These are phyloP conservation scores for Gnetum montanum DNA, from an alignment of 75 land plant genomes.

Conservation along the genomic window DNA sequence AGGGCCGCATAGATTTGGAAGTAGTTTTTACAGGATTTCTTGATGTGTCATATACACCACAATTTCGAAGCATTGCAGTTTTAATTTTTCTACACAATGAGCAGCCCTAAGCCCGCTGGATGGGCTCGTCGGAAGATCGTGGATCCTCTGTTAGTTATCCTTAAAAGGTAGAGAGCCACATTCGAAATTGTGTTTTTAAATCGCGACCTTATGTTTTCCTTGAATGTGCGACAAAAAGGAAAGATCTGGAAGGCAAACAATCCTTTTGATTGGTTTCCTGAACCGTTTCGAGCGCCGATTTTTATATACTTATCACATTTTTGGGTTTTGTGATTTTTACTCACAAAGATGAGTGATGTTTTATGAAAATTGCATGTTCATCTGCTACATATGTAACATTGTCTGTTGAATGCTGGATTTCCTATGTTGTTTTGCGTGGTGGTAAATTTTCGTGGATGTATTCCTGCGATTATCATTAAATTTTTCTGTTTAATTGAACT, in stretches of 20 bases:
- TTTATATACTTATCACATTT: neutral
- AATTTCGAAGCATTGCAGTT: too few relatives aligned
- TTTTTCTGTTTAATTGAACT: neutral
- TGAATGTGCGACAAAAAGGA: neutral
- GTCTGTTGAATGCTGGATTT: neutral
- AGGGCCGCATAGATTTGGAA: too few relatives aligned
- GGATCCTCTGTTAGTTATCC: constrained; percentile 66
- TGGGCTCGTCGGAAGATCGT: constrained; percentile 56
- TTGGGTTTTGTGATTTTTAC: neutral
- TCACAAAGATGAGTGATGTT: too few relatives aligned
- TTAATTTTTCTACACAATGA: too few relatives aligned
- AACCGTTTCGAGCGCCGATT: too few relatives aligned
- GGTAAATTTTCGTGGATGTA: neutral
- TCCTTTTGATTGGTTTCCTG: neutral
- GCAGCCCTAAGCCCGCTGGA: constrained; percentile 2
- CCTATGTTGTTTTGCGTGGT: neutral
- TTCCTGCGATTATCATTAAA: neutral
- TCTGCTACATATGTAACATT: too few relatives aligned
- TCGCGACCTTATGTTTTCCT: neutral
- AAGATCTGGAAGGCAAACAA: neutral
- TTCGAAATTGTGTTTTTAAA: neutral
- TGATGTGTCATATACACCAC: too few relatives aligned
- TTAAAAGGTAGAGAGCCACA: constrained; percentile 56
- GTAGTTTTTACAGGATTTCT: too few relatives aligned
- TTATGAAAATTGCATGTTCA: too few relatives aligned